Evolutionary conservation across 768 basidiomycete genomes (phyloP).

Genomic region (Candolleomyces efflorescens): DNA sequence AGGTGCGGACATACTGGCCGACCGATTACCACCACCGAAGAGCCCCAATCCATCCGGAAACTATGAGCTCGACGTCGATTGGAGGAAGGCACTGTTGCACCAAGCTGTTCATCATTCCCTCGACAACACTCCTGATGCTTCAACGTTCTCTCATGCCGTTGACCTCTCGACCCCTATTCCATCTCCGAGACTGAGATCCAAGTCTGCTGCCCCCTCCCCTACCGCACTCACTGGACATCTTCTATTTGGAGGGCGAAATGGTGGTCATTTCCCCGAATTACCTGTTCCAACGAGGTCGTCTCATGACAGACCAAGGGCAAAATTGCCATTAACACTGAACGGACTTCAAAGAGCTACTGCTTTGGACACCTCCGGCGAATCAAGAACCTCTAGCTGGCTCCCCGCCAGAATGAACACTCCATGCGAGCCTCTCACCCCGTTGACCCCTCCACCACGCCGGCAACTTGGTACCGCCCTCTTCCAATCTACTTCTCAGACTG

Average conservation of each 20-base stretch:
- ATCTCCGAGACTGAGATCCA: constrained; percentile 15
- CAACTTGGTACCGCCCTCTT: constrained; percentile 38
- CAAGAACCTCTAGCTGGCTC: constrained; percentile 35
- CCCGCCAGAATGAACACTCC: constrained; percentile 66
- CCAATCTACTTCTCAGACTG: constrained; percentile 57
- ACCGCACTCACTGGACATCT: background rate
- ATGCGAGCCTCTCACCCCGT: constrained; percentile 50
- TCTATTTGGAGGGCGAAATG: background rate
- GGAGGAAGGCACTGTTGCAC: constrained; percentile 72
- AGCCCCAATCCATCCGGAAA: constrained; percentile 57
- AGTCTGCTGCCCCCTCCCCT: constrained; percentile 1
- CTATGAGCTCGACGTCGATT: constrained; percentile 55
- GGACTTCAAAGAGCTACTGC: background rate
- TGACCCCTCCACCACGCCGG: constrained; percentile 64
- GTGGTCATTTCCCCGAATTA: background rate
- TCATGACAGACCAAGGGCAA: background rate
- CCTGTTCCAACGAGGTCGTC: background rate
- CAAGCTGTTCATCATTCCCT: constrained; percentile 79
- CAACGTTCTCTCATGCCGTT: constrained; percentile 41
- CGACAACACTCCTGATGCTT: constrained; percentile 45
- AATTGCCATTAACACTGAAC: background rate
- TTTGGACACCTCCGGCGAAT: background rate
- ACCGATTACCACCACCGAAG: constrained; percentile 60
- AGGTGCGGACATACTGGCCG: constrained; percentile 72
- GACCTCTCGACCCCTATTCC: constrained; percentile 36